These are phyloP conservation scores for Ogataea degrootiae DNA, from an alignment of 805 yeast genomes.

Conservation along the genomic window DNA sequence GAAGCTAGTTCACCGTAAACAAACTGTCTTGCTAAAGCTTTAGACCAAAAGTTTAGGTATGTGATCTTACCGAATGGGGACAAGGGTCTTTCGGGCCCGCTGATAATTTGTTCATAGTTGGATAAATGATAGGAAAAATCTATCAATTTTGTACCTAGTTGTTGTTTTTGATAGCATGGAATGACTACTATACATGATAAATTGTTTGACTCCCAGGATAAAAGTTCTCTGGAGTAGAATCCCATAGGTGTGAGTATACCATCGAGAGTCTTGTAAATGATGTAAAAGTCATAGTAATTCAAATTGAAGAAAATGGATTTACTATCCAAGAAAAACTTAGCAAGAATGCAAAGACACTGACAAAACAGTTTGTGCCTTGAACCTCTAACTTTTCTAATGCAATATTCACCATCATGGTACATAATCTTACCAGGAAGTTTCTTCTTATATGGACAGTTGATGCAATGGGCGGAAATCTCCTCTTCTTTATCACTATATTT, in stretches of 20 bases:
- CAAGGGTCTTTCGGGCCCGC: constrained; percentile 92
- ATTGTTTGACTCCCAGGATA: constrained; percentile 77
- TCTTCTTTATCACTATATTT: constrained; percentile 55
- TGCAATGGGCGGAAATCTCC: constrained; percentile 47
- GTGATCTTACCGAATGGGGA: constrained; percentile 75
- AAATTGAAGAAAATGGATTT: constrained; percentile 82
- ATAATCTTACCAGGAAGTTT: constrained; percentile 62
- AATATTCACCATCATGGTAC: constrained; percentile 52
- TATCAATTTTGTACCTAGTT: constrained; percentile 73
- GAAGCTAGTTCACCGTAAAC: constrained; percentile 35
- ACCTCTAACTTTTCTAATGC: constrained; percentile 69
- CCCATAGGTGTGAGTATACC: constrained; percentile 64
- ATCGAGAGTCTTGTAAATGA: constrained; percentile 51
- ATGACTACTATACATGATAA: constrained; percentile 87
- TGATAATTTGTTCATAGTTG: constrained; percentile 51
- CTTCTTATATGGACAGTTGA: constrained; percentile 35
- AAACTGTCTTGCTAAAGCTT: constrained; percentile 40
- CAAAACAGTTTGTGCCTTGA: constrained; percentile 60
- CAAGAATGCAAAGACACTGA: constrained; percentile 79
- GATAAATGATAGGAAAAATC: constrained; percentile 81
- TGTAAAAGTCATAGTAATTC: constrained; percentile 75
- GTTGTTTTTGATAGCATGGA: constrained; percentile 84
- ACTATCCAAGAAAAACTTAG: constrained; percentile 83
- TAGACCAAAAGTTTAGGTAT: constrained; percentile 74
- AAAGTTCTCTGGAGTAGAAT: constrained; percentile 82